phyloP scores from a whole-genome alignment of 192 early-diverging fungal genomes.

The Chytriomyces sp. region DNA sequence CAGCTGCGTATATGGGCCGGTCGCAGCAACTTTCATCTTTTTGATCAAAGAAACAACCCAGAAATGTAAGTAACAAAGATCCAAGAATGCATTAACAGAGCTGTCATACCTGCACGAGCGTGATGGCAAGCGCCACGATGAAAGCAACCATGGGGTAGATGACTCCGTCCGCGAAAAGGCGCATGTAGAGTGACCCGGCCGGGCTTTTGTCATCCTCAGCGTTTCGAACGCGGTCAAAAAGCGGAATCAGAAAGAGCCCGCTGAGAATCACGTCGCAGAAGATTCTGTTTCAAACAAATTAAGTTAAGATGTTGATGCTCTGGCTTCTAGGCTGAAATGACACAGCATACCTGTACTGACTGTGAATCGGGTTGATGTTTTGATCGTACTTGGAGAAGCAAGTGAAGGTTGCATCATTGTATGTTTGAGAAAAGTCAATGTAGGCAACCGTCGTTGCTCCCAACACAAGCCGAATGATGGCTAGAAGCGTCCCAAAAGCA shows the following conservation, averaged over 20 bases:
- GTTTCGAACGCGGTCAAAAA: neutral
- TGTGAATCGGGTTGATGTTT: neutral
- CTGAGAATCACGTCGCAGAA: neutral
- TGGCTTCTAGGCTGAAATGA: no score
- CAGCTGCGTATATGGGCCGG: neutral
- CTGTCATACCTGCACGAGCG: neutral
- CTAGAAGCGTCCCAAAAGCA: neutral
- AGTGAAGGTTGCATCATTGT: neutral
- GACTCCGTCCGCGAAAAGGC: neutral
- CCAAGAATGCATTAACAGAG: no score
- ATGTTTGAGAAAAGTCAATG: neutral
- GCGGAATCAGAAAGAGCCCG: neutral
- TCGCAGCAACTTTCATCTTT: neutral
- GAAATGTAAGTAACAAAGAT: no score
- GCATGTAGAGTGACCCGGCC: neutral
- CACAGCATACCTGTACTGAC: neutral
- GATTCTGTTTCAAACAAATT: neutral
- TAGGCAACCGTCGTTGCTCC: neutral
- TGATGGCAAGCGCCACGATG: neutral
- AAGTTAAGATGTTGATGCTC: neutral
- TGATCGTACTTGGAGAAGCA: slow-evolving; percentile 3
- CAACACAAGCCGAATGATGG: neutral
- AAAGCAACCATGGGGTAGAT: neutral
- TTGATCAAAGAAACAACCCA: no score
- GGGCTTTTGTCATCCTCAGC: neutral